Conservation (phyloP, 169 alveolate species). For the Fabrea salina region DNA sequence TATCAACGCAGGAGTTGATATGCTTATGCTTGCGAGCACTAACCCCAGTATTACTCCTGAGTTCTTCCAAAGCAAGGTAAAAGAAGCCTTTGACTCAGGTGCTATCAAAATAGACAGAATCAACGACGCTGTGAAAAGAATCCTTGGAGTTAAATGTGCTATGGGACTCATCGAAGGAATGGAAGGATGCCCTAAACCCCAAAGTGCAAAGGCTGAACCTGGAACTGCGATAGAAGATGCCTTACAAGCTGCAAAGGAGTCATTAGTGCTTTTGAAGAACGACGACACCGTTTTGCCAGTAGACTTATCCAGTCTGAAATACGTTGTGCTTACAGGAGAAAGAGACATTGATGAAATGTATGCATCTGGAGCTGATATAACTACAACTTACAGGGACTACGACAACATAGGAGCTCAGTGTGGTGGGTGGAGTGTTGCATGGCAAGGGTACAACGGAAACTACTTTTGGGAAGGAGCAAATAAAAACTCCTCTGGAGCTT, state of each 20-base stretch:
- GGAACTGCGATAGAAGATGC: conserved; percentile 31
- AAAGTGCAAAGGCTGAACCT: not conserved
- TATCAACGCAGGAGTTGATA: conserved; percentile 43
- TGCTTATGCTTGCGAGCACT: conserved; percentile 46
- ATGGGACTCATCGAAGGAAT: conserved; percentile 32
- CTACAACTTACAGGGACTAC: conserved; percentile 35
- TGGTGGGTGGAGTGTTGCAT: conserved; percentile 56
- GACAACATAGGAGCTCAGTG: conserved; percentile 51
- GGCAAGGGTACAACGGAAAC: conserved; percentile 51
- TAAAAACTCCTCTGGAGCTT: conserved; percentile 28
- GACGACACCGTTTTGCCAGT: conserved; percentile 48
- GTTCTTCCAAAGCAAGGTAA: not conserved
- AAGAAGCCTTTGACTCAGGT: too few relatives aligned
- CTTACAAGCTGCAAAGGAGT: conserved; percentile 44
- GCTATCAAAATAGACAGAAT: conserved; percentile 33
- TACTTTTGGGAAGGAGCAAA: conserved; percentile 36
- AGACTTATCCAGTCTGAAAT: conserved; percentile 21
- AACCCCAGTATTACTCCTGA: not conserved
- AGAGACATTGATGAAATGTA: conserved; percentile 14
- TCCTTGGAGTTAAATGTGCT: conserved; percentile 38
- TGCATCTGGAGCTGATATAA: too few relatives aligned
- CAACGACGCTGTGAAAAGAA: conserved; percentile 54
- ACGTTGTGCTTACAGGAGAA: conserved; percentile 44
- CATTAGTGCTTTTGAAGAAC: conserved; percentile 53
- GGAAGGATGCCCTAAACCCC: not conserved